Base-by-base conservation (phyloP, 1,284 basidiomycete genomes). In the Thelephora terrestris region DNA sequence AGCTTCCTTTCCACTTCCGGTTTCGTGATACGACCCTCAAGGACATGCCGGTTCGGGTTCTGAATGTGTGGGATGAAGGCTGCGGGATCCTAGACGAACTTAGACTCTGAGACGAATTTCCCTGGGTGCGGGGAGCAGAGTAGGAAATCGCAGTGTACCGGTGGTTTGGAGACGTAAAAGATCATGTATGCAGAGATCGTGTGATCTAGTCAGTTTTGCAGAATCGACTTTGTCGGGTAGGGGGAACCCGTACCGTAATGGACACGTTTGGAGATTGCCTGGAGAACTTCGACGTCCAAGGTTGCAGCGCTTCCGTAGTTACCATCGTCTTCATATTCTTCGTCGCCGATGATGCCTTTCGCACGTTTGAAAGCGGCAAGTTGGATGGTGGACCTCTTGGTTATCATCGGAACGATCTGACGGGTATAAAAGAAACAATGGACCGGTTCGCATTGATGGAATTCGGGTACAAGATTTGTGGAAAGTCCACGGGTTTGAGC, bases 251-350 rank as follows among this genome's bases (percentile, higher is more conserved):
- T 57, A 92, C 94, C 96, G 61, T 96, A 99, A 66, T 99, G 96
- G 46, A 99, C 93, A 34, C 96, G 81, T 66, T 97, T 86, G 65
- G 86, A 91, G 57, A 99, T 83, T 18, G 93, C 86, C 60, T 96
- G 91, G 7, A 99, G 75, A 2, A 94, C 84, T 64, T 98, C 94
- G 37, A 98, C 81, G 61, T 99, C 96, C 51, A 96, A 78, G 29
- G 91, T 93, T 0, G 93, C 92, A 0, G 93, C 84, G 58, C 86
- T 91, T 23, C 96, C 96, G 64, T 99, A 97, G 66, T 99, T 98
- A n/a, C 92, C 92, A 58, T 95, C 92, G 64, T 95, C 91, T 57
- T 88, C 81, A 59, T 73, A 76, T 59, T 83, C 81, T 43, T 71
- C 76, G 53, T 79, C 78, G 3, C 79, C 81, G 12, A 64, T 60